Percentiles rank a stretch among this genome's conserved stretches.
Evolutionary conservation across 306 rosid genomes (phyloP).

Genomic region (Lathyrus tuberosus): DNA sequence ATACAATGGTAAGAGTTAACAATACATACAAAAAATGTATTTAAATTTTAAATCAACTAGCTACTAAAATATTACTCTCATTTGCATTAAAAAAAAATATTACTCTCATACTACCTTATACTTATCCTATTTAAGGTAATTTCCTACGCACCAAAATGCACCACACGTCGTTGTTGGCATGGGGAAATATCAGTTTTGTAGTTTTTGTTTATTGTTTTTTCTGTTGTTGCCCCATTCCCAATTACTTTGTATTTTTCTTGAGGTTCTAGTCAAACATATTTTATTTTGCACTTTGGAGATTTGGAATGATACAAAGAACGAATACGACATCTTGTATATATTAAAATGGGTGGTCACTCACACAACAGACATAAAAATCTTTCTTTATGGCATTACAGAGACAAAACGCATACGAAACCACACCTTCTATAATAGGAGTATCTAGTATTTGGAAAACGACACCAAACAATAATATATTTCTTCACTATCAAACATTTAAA

Average conservation of each 20-base stretch:
- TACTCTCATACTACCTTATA: not conserved
- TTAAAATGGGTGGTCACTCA: slow-evolving; percentile 41
- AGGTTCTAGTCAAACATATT: slow-evolving; percentile 43
- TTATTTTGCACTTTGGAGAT: slow-evolving; percentile 34
- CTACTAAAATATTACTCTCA: not conserved
- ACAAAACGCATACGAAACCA: slow-evolving; percentile 13
- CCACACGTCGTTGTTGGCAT: slow-evolving; percentile 27
- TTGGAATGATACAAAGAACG: slow-evolving; percentile 40
- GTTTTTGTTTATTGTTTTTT: not conserved
- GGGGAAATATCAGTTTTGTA: slow-evolving; percentile 31
- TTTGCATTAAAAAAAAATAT: not conserved
- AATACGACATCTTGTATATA: slow-evolving; percentile 38
- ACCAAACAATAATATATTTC: not conserved
- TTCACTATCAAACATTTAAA: not conserved
- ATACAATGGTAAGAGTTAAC: too few relatives aligned
- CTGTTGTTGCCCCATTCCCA: not conserved
- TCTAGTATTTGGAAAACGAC: slow-evolving; percentile 35
- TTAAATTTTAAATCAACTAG: not conserved
- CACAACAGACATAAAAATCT: slow-evolving; percentile 46
- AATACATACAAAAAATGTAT: not conserved
- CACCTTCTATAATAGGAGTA: not conserved
- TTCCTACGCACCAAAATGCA: slow-evolving; percentile 25
- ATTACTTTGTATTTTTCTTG: not conserved
- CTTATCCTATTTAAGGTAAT: slow-evolving; percentile 10
- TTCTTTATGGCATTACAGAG: slow-evolving; percentile 5